A percentile compares a stretch with the other conserved stretches of the same genome.
Evolutionary conservation across 2,329 filamentous ascomycete species (phyloP).

Genomic region (Talaromyces sp.): DNA sequence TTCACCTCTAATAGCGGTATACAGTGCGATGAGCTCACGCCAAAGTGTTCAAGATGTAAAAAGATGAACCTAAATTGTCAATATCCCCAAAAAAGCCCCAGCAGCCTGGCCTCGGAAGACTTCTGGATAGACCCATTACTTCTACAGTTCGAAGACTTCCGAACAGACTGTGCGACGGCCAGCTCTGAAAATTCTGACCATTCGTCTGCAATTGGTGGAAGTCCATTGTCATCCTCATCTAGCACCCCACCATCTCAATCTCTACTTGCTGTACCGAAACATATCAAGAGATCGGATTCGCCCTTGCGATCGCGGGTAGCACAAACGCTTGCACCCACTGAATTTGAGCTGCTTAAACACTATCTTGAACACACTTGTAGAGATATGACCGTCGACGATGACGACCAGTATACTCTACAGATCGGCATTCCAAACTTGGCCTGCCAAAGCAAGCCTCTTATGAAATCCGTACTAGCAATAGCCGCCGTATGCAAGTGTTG

Average conservation of each 20-base stretch:
- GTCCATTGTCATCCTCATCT: neutral
- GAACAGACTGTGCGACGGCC: conserved; percentile 2
- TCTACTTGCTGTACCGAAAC: neutral
- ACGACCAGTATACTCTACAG: conserved; percentile 38
- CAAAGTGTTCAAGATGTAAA: conserved; percentile 31
- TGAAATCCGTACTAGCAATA: conserved; percentile 41
- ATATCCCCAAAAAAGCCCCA: conserved; percentile 18
- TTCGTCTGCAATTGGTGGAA: conserved; percentile 1
- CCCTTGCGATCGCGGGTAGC: conserved; percentile 3
- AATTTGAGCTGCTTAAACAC: conserved; percentile 38
- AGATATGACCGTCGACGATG: conserved; percentile 30
- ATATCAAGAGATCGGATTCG: neutral
- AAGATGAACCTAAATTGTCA: conserved; percentile 26
- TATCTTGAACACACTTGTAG: conserved; percentile 41
- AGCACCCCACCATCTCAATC: neutral
- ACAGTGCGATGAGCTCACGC: conserved; percentile 33
- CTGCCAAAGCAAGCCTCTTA: conserved; percentile 35
- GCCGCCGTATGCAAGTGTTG: conserved; percentile 35
- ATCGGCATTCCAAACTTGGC: conserved; percentile 42
- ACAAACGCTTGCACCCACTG: conserved; percentile 17
- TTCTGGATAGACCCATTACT: neutral
- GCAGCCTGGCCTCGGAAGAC: conserved; percentile 7
- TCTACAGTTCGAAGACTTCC: neutral
- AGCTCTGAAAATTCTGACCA: conserved; percentile 7
- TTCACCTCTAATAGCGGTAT: conserved; percentile 10